Percentiles rank a stretch among this genome's conserved stretches.
phyloP scores from a whole-genome alignment of 2,329 filamentous ascomycete genomes.

The Pseudogymnoascus sp. region DNA sequence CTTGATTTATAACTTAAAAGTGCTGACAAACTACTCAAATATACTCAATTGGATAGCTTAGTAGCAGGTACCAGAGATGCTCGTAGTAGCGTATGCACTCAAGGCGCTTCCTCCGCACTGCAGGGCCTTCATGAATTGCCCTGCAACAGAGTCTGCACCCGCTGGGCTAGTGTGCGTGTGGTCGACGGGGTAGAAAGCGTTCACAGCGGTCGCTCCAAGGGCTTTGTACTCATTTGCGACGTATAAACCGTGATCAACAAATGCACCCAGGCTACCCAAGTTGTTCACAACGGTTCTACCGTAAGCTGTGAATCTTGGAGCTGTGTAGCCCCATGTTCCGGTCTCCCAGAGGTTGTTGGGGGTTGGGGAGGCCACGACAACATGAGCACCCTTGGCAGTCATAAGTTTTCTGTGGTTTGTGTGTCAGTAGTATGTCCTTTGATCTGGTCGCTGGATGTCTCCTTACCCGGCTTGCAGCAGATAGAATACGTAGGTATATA shows the following conservation, averaged over 20 bases:
- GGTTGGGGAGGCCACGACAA: slow-evolving; percentile 50
- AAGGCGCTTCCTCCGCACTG: slow-evolving; percentile 21
- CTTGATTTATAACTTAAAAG: neutral
- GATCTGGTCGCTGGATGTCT: neutral
- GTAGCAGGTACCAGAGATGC: slow-evolving; percentile 23
- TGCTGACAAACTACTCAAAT: neutral
- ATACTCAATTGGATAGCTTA: slow-evolving; percentile 8
- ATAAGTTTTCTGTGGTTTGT: slow-evolving; percentile 13
- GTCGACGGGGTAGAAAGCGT: slow-evolving; percentile 46
- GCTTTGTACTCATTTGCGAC: slow-evolving; percentile 42
- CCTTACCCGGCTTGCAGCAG: slow-evolving; percentile 10
- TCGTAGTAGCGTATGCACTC: slow-evolving; percentile 20
- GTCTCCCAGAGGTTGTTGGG: slow-evolving; percentile 56
- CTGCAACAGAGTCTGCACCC: slow-evolving; percentile 46
- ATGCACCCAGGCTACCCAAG: slow-evolving; percentile 34
- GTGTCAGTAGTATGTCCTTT: neutral
- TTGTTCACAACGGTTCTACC: slow-evolving; percentile 37
- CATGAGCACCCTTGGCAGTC: slow-evolving; percentile 46
- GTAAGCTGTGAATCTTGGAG: slow-evolving; percentile 51
- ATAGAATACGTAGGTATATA: slow-evolving; percentile 13
- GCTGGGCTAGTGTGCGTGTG: slow-evolving; percentile 53
- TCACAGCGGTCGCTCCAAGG: slow-evolving; percentile 39
- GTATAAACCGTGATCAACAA: slow-evolving; percentile 52
- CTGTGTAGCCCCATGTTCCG: slow-evolving; percentile 39
- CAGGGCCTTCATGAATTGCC: slow-evolving; percentile 49